These are phyloP conservation scores for Syzygium grande DNA, from an alignment of 345 rosid genomes.

Conservation along the genomic window DNA sequence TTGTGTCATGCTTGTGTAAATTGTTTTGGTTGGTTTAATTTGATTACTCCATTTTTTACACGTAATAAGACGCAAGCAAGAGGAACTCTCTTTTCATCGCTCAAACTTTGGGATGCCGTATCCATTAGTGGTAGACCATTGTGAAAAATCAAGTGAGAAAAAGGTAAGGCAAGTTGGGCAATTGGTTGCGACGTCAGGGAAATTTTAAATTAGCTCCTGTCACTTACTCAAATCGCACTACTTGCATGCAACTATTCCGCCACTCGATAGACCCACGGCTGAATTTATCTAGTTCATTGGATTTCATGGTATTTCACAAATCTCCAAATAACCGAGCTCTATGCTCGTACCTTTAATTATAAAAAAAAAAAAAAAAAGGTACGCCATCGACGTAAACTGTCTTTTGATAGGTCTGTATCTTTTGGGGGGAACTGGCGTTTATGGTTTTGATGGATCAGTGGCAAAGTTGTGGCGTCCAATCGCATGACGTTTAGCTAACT, in stretches of 20 bases:
- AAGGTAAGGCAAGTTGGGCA: not conserved
- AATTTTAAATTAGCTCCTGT: not conserved
- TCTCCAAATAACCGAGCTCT: not conserved
- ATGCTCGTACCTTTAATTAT: accelerated
- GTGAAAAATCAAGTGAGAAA: too few species aligned
- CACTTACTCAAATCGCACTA: not conserved
- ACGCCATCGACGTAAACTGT: not conserved
- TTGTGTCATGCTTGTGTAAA: not conserved
- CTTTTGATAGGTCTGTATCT: not conserved
- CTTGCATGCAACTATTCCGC: not conserved
- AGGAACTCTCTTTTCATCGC: not conserved
- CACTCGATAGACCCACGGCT: not conserved
- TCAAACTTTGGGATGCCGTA: not conserved
- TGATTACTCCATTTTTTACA: not conserved
- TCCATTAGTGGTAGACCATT: not conserved
- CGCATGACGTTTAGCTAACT: not conserved
- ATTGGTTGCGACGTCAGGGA: not conserved
- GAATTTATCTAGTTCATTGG: not conserved
- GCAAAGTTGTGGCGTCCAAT: not conserved
- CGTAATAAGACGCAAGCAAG: not conserved
- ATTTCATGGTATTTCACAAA: not conserved
- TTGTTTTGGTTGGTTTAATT: not conserved
- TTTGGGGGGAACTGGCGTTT: not conserved
- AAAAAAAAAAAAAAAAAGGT: not conserved
- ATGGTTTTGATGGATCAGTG: not conserved